Percentiles rank a stretch among this genome's conserved stretches.
Conservation (phyloP, 805 yeast genomes). For the Pichia gijzeniarum region DNA sequence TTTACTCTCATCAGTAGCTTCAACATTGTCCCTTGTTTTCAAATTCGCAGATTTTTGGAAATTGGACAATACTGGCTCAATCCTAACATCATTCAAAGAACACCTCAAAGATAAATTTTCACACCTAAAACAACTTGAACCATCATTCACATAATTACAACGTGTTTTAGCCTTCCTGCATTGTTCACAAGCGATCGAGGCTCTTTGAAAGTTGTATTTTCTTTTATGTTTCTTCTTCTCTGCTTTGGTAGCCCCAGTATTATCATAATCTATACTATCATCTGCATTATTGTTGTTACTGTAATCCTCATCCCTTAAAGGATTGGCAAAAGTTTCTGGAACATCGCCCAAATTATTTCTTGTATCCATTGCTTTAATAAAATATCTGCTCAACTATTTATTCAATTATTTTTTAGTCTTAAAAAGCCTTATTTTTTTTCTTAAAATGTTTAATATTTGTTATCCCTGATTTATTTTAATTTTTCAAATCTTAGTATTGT, state of each 20-base stretch:
- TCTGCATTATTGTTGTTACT: neutral
- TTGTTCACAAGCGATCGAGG: conserved; percentile 20
- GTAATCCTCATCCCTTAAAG: too few species aligned
- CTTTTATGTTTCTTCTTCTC: conserved; percentile 1
- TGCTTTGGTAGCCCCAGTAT: neutral
- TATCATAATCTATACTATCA: neutral
- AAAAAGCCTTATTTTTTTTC: neutral
- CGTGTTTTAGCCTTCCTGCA: conserved; percentile 24
- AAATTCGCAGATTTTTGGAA: conserved; percentile 11
- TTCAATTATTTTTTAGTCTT: too few species aligned
- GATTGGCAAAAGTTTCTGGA: too few species aligned
- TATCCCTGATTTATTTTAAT: neutral
- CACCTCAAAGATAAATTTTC: conserved; percentile 20
- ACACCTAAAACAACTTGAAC: conserved; percentile 25
- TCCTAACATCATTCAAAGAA: conserved; percentile 15
- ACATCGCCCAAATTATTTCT: too few species aligned
- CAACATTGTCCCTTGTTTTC: conserved; percentile 2
- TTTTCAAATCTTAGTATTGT: neutral
- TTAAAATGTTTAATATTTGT: neutral
- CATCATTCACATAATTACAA: conserved; percentile 20
- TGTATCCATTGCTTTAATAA: too few species aligned
- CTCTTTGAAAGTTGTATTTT: conserved; percentile 17
- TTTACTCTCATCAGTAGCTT: neutral
- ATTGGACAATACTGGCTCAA: conserved; percentile 9
- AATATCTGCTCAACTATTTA: too few species aligned